Base-by-base conservation (phyloP, 306 rosid genomes). In the Corylus avellana region DNA sequence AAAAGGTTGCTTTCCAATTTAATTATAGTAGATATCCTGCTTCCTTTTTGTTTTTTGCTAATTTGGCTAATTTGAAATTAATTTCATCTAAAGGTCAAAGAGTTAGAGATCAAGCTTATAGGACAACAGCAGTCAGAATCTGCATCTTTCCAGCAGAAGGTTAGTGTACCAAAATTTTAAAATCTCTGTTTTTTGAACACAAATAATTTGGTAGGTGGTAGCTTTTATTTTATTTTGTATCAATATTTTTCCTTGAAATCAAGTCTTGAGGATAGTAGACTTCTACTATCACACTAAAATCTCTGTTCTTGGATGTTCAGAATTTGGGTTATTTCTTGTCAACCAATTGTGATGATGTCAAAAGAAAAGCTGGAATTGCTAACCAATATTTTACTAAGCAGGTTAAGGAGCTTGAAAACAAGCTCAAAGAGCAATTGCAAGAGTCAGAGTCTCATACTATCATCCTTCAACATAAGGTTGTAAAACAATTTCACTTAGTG, bases 321-420 rank as follows among this genome's bases (percentile, higher is more conserved):
- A 67, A 42, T 2, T n/a, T 67, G 50, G 17, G 50, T 37, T 9
- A 39, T 13, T 37, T 75, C 70, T 77, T 67, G 81, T 51, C 14
- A 58, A 50, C 12, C 54, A 71, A 59, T 74, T 25, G 35, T 27
- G 11, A 39, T 69, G 63, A 68, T 46, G 77, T 77, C 27, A 4
- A 39, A 5, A 9, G 4, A 67, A 58, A 69, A 39, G 10, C 76
- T 75, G 78, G 77, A 80, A 27, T 64, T 61, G 25, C 42, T 44
- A 58, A 66, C 29, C 56, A 8, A 57, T 68, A 35, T 74, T 82
- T 47, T 63, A 37, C 29, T 4, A 75, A 77, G 69, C 90, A 93
- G 97, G 86, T 89, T 83, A 85, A 85, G 84, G 98, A 93, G 81
- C 88, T 93, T 42, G 93, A 93, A 66, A 84, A 82, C 73, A 89